Evolutionary conservation across 345 rosid species (phyloP).

Genomic region (Noccaea bulbosa): DNA sequence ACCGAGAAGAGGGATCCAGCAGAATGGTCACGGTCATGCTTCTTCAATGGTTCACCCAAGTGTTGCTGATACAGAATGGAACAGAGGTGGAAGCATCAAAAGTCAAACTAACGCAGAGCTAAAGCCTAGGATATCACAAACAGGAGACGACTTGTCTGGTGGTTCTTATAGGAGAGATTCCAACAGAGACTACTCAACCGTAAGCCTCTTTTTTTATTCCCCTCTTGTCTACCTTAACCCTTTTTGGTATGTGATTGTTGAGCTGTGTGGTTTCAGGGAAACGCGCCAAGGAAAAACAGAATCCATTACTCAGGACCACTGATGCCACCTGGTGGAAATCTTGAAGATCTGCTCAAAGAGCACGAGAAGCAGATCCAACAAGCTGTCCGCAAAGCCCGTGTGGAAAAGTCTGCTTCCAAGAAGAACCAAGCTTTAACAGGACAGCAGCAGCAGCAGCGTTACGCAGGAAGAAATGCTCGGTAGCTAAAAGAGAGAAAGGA

Average conservation of each 20-base stretch:
- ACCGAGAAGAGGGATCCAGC: slow-evolving; percentile 44
- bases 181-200: slow-evolving; percentile 51
- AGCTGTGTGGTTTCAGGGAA: slow-evolving; percentile 51
- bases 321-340: slow-evolving; percentile 90
- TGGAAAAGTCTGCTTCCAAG: slow-evolving; percentile 51
- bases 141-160: slow-evolving; percentile 48
- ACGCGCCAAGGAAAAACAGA: slow-evolving; percentile 68
- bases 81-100: slow-evolving; percentile 44
- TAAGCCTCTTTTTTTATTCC: slow-evolving; percentile 27
- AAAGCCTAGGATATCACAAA: slow-evolving; percentile 29
- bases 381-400: slow-evolving; percentile 81
- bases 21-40: slow-evolving; percentile 49
- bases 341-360: slow-evolving; percentile 84
- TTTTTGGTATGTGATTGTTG: neutral
- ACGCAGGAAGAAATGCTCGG: slow-evolving; percentile 37
- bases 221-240: neutral
- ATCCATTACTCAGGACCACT: slow-evolving; percentile 91
- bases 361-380: slow-evolving; percentile 93
- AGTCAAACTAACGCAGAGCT: slow-evolving; percentile 39
- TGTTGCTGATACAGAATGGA: slow-evolving; percentile 45
- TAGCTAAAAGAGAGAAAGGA: slow-evolving; percentile 19
- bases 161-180: slow-evolving; percentile 38
- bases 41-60: slow-evolving; percentile 66
- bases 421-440: slow-evolving; percentile 16
- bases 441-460: slow-evolving; percentile 35